phyloP scores from a whole-genome alignment of 176 grass and related monocot species.

The Hordeum marinum region DNA sequence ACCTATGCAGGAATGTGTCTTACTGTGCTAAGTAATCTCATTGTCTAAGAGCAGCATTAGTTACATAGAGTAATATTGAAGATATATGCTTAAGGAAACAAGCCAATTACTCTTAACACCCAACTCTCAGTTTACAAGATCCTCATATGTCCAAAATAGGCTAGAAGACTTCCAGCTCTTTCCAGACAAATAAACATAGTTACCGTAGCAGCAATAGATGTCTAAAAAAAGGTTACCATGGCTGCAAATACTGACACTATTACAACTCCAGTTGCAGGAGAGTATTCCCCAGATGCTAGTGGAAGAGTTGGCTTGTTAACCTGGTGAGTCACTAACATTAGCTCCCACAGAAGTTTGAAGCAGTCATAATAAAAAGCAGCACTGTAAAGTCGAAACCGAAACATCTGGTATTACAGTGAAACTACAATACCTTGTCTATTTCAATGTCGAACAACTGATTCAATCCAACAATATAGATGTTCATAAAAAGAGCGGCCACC shows the following conservation, averaged over 20 bases:
- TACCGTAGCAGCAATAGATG: neutral
- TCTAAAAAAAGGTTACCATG: constrained; percentile 47
- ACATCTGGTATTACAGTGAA: neutral
- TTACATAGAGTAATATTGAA: neutral
- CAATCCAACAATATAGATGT: constrained; percentile 97
- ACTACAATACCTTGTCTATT: constrained; percentile 77
- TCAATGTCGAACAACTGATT: constrained; percentile 96
- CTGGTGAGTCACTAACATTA: constrained; percentile 36
- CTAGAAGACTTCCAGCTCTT: neutral
- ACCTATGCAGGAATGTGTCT: neutral
- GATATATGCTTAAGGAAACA: neutral
- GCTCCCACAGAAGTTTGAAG: neutral
- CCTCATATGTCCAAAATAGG: neutral
- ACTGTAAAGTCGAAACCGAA: neutral
- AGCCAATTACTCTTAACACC: neutral
- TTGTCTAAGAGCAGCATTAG: neutral
- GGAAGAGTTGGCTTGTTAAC: constrained; percentile 97
- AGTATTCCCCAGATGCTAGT: constrained; percentile 94
- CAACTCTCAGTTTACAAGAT: neutral
- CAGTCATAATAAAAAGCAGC: constrained; percentile 2
- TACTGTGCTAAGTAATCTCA: neutral
- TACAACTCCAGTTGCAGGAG: constrained; percentile 62
- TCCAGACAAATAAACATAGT: neutral
- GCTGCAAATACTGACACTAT: constrained; percentile 72
- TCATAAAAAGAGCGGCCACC: constrained; percentile 93